These are phyloP conservation scores for Dentipellis sp. DNA, from an alignment of 768 basidiomycete genomes.

Conservation along the genomic window DNA sequence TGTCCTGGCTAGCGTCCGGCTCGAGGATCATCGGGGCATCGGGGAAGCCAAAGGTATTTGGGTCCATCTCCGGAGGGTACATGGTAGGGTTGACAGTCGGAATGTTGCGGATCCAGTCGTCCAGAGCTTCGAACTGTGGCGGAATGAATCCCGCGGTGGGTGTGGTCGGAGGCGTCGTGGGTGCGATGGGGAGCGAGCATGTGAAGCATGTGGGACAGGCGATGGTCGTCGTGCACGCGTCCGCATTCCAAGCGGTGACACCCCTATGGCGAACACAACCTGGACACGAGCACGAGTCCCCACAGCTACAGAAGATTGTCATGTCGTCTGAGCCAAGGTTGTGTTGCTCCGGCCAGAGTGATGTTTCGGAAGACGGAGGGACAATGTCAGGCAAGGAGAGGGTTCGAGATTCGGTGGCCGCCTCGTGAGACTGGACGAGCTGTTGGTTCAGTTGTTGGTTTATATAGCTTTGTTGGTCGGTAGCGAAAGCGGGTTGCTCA, in stretches of 20 bases:
- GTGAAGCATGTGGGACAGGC: constrained; percentile 10
- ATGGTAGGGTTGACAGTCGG: constrained; percentile 6
- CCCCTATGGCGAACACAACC: constrained; percentile 13
- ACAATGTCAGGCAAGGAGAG: neutral
- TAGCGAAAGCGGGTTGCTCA: constrained; percentile 15
- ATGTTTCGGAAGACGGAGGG: neutral
- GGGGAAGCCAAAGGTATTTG: neutral
- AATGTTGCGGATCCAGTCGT: constrained; percentile 13
- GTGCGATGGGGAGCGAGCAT: constrained; percentile 4
- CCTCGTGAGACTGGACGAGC: too few relatives aligned
- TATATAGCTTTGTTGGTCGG: neutral
- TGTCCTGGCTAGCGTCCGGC: neutral
- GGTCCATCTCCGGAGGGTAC: constrained; percentile 6
- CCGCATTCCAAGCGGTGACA: constrained; percentile 9
- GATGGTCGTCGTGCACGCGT: constrained; percentile 3
- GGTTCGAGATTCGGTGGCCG: neutral
- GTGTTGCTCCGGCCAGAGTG: neutral
- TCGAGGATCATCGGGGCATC: constrained; percentile 8
- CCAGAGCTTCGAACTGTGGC: constrained; percentile 11
- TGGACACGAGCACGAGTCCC: constrained; percentile 10
- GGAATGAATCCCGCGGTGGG: constrained; percentile 8
- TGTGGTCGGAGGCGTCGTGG: constrained; percentile 13
- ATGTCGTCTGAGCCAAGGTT: neutral
- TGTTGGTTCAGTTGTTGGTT: too few relatives aligned
- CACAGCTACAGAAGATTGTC: constrained; percentile 11